Conservation (phyloP, 208 protist genomes). For the Wallacemonas sp. region DNA sequence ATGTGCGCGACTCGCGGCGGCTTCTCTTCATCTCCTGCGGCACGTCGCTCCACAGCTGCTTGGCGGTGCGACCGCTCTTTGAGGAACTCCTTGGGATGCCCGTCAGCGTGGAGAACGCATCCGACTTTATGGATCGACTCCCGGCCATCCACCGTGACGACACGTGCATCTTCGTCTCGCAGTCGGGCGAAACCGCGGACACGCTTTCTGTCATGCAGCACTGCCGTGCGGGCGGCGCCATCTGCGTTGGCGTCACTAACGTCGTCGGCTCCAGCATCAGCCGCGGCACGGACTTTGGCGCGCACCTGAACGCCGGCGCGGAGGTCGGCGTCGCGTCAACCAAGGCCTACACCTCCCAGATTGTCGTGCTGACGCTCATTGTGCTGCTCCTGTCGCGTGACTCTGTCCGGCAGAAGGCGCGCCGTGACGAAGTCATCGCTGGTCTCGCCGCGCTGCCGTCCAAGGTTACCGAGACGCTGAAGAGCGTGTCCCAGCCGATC, state of each 20-base stretch:
- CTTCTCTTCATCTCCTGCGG: conserved; percentile 96
- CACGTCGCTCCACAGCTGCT: conserved; percentile 91
- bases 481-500: conserved; percentile 48
- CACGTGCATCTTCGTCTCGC: conserved; percentile 91
- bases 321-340: conserved; percentile 97
- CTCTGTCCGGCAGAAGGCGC: conserved; percentile 32
- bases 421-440: conserved; percentile 68
- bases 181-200: conserved; percentile 96
- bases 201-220: conserved; percentile 87
- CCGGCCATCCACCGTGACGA: conserved; percentile 84
- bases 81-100: conserved; percentile 93
- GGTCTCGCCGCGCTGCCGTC: conserved; percentile 61
- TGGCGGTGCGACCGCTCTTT: conserved; percentile 85
- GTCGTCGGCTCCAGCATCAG: conserved; percentile 92
- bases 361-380: conserved; percentile 89
- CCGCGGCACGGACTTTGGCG: conserved; percentile 81
- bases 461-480: conserved; percentile 63
- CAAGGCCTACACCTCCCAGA: conserved; percentile 97
- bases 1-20: conserved; percentile 56
- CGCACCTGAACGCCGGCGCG: conserved; percentile 91
- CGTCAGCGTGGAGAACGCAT: conserved; percentile 88
- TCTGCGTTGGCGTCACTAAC: conserved; percentile 94
- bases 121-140: conserved; percentile 91
- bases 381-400: conserved; percentile 86
- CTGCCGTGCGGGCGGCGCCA: conserved; percentile 69